phyloP scores from a whole-genome alignment of 192 early-diverging fungal species.

The Rhizophagus clarus region DNA sequence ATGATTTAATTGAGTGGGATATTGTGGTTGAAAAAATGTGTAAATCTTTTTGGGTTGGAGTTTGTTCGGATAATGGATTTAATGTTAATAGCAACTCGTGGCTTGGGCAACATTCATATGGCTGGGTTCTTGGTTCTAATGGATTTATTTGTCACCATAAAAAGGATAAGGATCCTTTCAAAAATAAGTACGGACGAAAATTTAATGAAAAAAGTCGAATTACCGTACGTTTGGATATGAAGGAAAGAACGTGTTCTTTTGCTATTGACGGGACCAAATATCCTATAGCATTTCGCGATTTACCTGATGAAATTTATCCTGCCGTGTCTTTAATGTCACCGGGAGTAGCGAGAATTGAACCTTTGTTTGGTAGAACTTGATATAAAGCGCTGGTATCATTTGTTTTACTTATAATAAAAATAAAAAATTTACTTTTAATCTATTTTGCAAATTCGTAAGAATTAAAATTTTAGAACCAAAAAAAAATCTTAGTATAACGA shows the following conservation, averaged over 20 bases:
- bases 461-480: too few relatives aligned
- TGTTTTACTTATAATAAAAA: too few relatives aligned
- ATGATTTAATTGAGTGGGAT: conserved; percentile 8
- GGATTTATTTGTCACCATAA: neutral
- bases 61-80: neutral
- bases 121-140: neutral
- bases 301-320: conserved; percentile 27
- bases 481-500: too few relatives aligned
- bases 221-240: conserved; percentile 28
- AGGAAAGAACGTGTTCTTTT: conserved; percentile 1
- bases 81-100: neutral
- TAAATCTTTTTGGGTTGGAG: conserved; percentile 10
- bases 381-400: too few relatives aligned
- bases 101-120: neutral
- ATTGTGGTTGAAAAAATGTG: conserved; percentile 2
- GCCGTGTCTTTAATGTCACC: neutral
- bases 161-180: neutral
- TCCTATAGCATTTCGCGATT: conserved; percentile 11
- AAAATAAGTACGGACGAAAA: neutral
- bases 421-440: too few relatives aligned
- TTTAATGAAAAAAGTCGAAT: neutral
- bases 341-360: neutral
- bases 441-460: too few relatives aligned
- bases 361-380: too few relatives aligned
- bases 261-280: neutral